A percentile compares a stretch with the other conserved stretches of the same genome.
phyloP scores from a whole-genome alignment of 2,329 filamentous ascomycete species.

The Ophiostoma piceae region DNA sequence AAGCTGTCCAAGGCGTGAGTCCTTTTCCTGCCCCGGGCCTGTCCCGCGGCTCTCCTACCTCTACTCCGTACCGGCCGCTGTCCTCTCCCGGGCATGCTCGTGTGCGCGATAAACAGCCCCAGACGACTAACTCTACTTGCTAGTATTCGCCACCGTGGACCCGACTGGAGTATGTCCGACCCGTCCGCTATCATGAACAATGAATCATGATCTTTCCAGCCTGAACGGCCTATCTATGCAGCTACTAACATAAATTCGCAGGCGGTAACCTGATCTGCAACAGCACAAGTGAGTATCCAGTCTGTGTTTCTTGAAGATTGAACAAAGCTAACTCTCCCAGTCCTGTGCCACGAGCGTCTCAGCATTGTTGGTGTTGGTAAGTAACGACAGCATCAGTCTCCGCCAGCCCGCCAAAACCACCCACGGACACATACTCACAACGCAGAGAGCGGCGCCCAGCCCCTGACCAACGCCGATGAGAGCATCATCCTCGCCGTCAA shows the following conservation, averaged over 20 bases:
- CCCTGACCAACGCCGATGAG: slow-evolving; percentile 85
- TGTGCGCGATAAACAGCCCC: slow-evolving; percentile 25
- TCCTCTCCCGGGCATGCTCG: slow-evolving; percentile 16
- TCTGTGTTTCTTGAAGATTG: background rate
- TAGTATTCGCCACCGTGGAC: slow-evolving; percentile 90
- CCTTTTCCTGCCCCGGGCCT: background rate
- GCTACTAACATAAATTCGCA: slow-evolving; percentile 36
- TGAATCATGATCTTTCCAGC: background rate
- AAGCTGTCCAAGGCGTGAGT: slow-evolving; percentile 90
- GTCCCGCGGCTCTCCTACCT: background rate
- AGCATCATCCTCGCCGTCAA: slow-evolving; percentile 92
- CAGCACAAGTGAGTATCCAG: slow-evolving; percentile 70
- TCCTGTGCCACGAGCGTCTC: slow-evolving; percentile 94
- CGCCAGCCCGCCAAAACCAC: slow-evolving; percentile 15
- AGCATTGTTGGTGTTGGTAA: slow-evolving; percentile 94
- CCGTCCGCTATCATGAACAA: background rate
- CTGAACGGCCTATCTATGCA: background rate
- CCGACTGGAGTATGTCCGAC: slow-evolving; percentile 76
- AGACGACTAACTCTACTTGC: slow-evolving; percentile 28
- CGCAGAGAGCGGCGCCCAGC: slow-evolving; percentile 88
- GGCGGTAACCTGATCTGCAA: slow-evolving; percentile 85
- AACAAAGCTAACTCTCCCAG: slow-evolving; percentile 41
- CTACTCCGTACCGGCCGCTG: slow-evolving; percentile 11
- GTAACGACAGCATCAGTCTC: slow-evolving; percentile 34
- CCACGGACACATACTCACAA: slow-evolving; percentile 30